phyloP scores from a whole-genome alignment of 2,329 filamentous ascomycete genomes.

The Talaromyces sp. region DNA sequence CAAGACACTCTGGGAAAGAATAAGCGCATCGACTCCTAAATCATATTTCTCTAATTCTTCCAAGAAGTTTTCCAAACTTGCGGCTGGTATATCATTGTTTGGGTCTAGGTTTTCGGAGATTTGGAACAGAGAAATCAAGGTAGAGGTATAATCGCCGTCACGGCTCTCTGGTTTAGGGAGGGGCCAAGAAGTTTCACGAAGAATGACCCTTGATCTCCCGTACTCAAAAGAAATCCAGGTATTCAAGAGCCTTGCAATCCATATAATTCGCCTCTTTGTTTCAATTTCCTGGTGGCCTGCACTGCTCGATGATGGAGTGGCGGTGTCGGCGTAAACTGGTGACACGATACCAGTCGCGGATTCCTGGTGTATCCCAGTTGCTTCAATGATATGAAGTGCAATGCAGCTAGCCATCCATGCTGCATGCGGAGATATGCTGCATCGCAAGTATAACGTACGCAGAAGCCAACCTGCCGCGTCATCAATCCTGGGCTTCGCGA shows the following conservation, averaged over 20 bases:
- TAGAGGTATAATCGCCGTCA: slow-evolving; percentile 9
- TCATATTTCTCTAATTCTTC: slow-evolving; percentile 2
- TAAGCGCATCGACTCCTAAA: slow-evolving; percentile 9
- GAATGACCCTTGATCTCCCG: slow-evolving; percentile 13
- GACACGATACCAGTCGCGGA: slow-evolving; percentile 3
- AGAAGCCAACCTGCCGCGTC: slow-evolving; percentile 8
- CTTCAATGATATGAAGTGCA: slow-evolving; percentile 37
- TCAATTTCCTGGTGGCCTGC: neutral
- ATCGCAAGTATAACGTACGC: slow-evolving; percentile 6
- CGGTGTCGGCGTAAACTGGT: slow-evolving; percentile 13
- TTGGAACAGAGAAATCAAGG: slow-evolving; percentile 11
- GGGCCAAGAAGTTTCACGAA: slow-evolving; percentile 12
- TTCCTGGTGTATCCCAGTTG: slow-evolving; percentile 12
- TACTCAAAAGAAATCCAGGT: slow-evolving; percentile 18
- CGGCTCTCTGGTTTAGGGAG: neutral
- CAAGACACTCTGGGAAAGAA: slow-evolving; percentile 13
- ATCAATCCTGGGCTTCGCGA: neutral
- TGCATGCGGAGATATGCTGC: slow-evolving; percentile 2
- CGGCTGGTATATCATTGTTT: slow-evolving; percentile 3
- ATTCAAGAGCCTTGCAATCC: slow-evolving; percentile 16
- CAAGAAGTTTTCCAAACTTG: slow-evolving; percentile 9
- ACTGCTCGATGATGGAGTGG: neutral
- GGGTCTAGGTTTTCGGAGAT: slow-evolving; percentile 14
- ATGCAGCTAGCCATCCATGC: slow-evolving; percentile 50
- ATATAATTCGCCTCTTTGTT: slow-evolving; percentile 13